Conservation (phyloP, 768 basidiomycete species). For the Hygrophorus pudorinus region DNA sequence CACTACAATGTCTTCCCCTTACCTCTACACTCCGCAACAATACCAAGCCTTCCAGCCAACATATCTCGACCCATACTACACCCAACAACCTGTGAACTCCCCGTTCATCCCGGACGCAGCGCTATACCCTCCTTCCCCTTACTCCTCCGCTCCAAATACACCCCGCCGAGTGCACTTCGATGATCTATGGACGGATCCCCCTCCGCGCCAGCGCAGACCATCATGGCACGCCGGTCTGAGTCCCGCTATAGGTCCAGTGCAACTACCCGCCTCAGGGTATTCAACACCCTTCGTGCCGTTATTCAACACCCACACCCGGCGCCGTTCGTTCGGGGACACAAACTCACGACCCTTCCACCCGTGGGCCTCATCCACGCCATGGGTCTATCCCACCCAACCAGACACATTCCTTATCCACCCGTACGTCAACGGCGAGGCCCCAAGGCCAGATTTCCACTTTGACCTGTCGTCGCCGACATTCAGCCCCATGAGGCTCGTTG, state of each 20-base stretch:
- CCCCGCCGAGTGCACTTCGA: constrained; percentile 15
- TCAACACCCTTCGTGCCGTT: constrained; percentile 10
- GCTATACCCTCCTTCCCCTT: constrained; percentile 29
- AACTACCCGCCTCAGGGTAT: constrained; percentile 10
- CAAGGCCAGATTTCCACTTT: constrained; percentile 38
- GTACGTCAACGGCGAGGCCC: constrained; percentile 41
- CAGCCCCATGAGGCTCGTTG: constrained; percentile 30
- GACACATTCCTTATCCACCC: constrained; percentile 31
- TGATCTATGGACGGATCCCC: constrained; percentile 14
- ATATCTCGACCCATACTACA: too few relatives aligned
- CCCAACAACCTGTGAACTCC: constrained; percentile 12
- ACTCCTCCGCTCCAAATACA: constrained; percentile 20
- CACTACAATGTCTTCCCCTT: too few relatives aligned
- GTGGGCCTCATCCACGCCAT: constrained; percentile 13
- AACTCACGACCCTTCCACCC: constrained; percentile 11
- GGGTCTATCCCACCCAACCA: constrained; percentile 10
- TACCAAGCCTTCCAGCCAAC: too few relatives aligned
- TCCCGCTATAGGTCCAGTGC: constrained; percentile 10
- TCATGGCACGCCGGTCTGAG: constrained; percentile 31
- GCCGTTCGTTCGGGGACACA: constrained; percentile 7
- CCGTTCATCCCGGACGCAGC: constrained; percentile 34
- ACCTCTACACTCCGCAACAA: too few relatives aligned
- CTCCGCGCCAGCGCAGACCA: constrained; percentile 24
- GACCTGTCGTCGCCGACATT: constrained; percentile 44
- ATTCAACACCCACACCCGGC: constrained; percentile 1